Conservation (phyloP, 306 rosid species). For the Quercus glauca region DNA sequence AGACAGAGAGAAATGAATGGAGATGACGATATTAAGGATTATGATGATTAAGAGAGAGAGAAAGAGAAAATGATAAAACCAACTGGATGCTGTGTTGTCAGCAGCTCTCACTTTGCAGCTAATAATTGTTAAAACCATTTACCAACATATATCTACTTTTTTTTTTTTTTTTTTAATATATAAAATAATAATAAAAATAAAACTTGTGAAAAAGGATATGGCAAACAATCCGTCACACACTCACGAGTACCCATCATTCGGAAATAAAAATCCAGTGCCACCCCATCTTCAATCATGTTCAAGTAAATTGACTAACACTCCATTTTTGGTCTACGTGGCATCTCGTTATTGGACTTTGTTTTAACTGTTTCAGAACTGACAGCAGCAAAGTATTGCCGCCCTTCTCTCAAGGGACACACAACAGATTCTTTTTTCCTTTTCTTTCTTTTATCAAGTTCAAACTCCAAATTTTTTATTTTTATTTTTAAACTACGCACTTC, state of each 20-base stretch:
- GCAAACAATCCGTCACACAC: neutral
- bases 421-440: neutral
- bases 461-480: neutral
- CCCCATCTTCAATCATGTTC: neutral
- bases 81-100: slow-evolving; percentile 38
- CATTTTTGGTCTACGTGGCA: slow-evolving; percentile 12
- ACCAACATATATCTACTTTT: neutral
- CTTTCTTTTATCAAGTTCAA: neutral
- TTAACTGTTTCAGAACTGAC: slow-evolving; percentile 15
- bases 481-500: neutral
- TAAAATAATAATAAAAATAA: neutral
- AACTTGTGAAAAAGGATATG: neutral
- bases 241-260: neutral
- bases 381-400: slow-evolving; percentile 2
- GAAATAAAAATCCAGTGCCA: neutral
- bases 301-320: slow-evolving; percentile 20
- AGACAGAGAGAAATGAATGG: slow-evolving; percentile 34
- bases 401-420: neutral
- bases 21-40: slow-evolving; percentile 32
- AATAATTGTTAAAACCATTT: slow-evolving; percentile 33
- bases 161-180: neutral
- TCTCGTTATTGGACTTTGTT: slow-evolving; percentile 21
- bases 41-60: slow-evolving; percentile 36
- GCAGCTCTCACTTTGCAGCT: slow-evolving; percentile 47
- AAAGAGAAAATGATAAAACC: slow-evolving; percentile 8